phyloP scores from a whole-genome alignment of 768 basidiomycete species.

The Crepidotus variabilis region DNA sequence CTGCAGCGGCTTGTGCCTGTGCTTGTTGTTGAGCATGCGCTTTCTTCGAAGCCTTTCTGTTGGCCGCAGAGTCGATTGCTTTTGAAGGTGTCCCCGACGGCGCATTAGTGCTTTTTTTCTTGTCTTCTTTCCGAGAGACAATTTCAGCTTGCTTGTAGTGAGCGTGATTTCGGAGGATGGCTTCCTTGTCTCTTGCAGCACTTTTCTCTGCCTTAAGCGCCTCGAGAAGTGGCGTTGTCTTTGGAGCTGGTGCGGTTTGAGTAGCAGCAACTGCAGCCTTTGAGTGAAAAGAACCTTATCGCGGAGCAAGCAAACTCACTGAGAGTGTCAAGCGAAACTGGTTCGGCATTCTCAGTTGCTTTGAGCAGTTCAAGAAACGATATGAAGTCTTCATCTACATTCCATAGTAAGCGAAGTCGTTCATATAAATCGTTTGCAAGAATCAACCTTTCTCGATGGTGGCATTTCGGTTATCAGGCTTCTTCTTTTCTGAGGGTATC shows the following conservation, averaged over 20 bases:
- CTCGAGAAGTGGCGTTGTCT: slow-evolving; percentile 88
- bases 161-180: slow-evolving; percentile 66
- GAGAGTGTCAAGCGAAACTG: slow-evolving; percentile 59
- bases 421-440: slow-evolving; percentile 4
- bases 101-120: slow-evolving; percentile 21
- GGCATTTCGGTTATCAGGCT: slow-evolving; percentile 73
- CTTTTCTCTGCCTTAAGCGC: slow-evolving; percentile 85
- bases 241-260: slow-evolving; percentile 59
- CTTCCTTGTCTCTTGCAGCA: slow-evolving; percentile 67
- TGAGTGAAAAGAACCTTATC: slow-evolving; percentile 2
- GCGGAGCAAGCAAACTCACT: slow-evolving; percentile 35
- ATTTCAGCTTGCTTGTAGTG: slow-evolving; percentile 51
- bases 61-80: slow-evolving; percentile 15
- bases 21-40: slow-evolving; percentile 8
- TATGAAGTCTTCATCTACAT: slow-evolving; percentile 74
- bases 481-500: slow-evolving; percentile 68
- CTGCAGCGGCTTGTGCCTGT: background rate
- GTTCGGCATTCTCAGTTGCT: slow-evolving; percentile 42
- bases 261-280: slow-evolving; percentile 54
- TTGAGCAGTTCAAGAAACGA: slow-evolving; percentile 80
- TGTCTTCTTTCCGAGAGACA: slow-evolving; percentile 30
- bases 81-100: slow-evolving; percentile 9
- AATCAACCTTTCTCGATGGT: slow-evolving; percentile 84
- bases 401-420: slow-evolving; percentile 1
- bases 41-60: slow-evolving; percentile 13